phyloP scores from a whole-genome alignment of 1,284 basidiomycete genomes.

The Puccinia coronata region DNA sequence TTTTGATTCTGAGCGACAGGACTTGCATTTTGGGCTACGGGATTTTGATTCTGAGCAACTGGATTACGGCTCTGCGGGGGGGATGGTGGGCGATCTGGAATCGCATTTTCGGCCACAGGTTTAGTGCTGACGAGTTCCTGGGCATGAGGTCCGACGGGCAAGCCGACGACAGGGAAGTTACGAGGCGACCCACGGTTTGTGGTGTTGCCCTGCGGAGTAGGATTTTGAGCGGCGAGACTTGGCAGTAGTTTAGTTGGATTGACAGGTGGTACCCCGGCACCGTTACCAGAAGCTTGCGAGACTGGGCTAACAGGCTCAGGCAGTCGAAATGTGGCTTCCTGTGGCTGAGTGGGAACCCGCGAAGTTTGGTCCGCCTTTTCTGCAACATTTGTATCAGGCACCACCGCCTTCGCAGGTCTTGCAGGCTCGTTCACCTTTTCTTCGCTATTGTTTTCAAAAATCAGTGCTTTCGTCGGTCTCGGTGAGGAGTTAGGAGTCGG shows the following conservation, averaged over 20 bases:
- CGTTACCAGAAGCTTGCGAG: not conserved
- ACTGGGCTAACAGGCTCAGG: not conserved
- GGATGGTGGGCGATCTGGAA: not conserved
- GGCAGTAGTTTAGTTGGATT: not conserved
- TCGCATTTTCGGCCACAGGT: not conserved
- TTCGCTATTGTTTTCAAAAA: not conserved
- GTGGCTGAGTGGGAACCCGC: too few species aligned
- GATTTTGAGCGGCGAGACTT: not conserved
- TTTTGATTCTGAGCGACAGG: not conserved
- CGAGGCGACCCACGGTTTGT: not conserved
- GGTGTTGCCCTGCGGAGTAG: not conserved
- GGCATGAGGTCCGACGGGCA: not conserved
- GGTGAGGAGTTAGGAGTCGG: not conserved
- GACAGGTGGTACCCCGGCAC: not conserved
- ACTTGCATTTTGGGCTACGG: too few species aligned
- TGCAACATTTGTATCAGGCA: not conserved
- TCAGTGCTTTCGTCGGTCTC: not conserved
- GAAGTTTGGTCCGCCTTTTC: not conserved
- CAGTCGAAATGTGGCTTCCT: not conserved
- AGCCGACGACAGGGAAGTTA: constrained; percentile 8
- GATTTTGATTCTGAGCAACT: not conserved
- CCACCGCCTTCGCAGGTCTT: not conserved
- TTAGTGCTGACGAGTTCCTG: not conserved
- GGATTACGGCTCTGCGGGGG: not conserved
- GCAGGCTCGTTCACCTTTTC: not conserved